Evolutionary conservation across 1,139 yeast species (phyloP).

Genomic region (Sugiyamaella xylanicola): DNA sequence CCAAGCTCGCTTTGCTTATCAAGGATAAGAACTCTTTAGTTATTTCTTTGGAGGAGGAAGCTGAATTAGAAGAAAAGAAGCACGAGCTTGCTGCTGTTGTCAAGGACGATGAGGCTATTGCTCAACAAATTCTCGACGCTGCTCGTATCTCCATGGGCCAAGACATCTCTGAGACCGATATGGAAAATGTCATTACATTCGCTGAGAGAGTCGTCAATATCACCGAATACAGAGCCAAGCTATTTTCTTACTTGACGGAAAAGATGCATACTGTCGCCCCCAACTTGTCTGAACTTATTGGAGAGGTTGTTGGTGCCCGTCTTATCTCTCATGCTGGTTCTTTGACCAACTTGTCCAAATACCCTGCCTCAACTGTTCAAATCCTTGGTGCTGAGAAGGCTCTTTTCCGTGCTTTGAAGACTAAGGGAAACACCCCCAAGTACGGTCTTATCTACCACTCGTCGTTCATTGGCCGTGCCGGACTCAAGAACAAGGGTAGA

Average conservation of each 20-base stretch:
- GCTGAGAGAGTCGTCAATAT: conserved; percentile 94
- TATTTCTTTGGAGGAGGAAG: conserved; percentile 56
- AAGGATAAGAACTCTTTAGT: conserved; percentile 83
- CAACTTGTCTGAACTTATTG: conserved; percentile 91
- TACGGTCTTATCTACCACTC: conserved; percentile 98
- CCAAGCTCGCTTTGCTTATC: conserved; percentile 78
- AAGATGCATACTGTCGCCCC: conserved; percentile 99
- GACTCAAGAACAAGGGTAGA: conserved; percentile 97
- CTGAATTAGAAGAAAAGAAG: conserved; percentile 72
- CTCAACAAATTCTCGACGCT: conserved; percentile 87
- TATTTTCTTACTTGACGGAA: conserved; percentile 84
- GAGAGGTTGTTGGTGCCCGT: conserved; percentile 98
- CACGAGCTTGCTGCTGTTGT: conserved; percentile 89
- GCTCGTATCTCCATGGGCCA: conserved; percentile 99
- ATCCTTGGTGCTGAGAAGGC: conserved; percentile 99
- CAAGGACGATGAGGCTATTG: conserved; percentile 91
- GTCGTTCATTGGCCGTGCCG: conserved; percentile 93
- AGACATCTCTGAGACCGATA: conserved; percentile 91
- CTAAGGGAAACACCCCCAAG: conserved; percentile 98
- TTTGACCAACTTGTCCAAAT: conserved; percentile 90
- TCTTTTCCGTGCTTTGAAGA: conserved; percentile 94
- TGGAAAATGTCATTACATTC: conserved; percentile 84
- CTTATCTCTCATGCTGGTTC: conserved; percentile 98
- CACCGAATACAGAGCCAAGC: conserved; percentile 87
- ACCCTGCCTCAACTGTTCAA: conserved; percentile 98